Base-by-base conservation (phyloP, 257 asterid genomes). In the Solanum lycopersicoides region DNA sequence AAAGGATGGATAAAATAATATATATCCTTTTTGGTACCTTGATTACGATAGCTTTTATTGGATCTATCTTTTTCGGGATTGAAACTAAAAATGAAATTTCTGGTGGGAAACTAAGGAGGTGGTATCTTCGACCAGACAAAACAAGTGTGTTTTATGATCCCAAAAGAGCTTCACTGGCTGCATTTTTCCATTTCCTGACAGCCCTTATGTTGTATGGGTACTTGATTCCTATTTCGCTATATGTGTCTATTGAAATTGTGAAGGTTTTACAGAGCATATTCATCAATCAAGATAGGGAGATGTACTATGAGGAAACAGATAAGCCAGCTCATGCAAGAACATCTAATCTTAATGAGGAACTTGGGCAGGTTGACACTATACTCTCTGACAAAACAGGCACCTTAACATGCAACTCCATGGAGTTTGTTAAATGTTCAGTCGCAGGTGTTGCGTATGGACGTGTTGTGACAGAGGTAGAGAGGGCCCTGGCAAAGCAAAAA, bases 371-470 rank as follows among this genome's bases (percentile, higher is more conserved):
- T 9, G 97, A 93, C 71, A 93, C 97, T 9, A 91, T 97, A 88
- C 98, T 97, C 73, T 97, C 99, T 16, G 99, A 97, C 92, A 97
- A 97, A 92, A 97, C 99, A 2, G 99, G 99, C 37, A 97, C 99
- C 25, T 87, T 95, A 89, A 97, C 99, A 20, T 95, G 98, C 92
- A 97, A 97, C 89, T 95, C 98, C 20, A 97, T 97, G 99, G 99
- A 97, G 82, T 97, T 97, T 41, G 98, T 97, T 84, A 97, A 97
- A 45, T 97, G 99, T 89, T 93, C 98, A 8, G 93, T 97, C 50
- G 97, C 92, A 65, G 99, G 99, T 74, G 89, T 89, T 71, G 94
- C 96, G n/a, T 97, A 97, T 90, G 99, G 99, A 28, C 96, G 92
- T 69, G 98, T 94, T 30, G 89, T 97, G 97, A 96, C 99, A 9